Evolutionary conservation across 257 asterid genomes (phyloP), one percentile per base, ranked within the genome.

Genomic region (Solanum medicagineum): DNA sequence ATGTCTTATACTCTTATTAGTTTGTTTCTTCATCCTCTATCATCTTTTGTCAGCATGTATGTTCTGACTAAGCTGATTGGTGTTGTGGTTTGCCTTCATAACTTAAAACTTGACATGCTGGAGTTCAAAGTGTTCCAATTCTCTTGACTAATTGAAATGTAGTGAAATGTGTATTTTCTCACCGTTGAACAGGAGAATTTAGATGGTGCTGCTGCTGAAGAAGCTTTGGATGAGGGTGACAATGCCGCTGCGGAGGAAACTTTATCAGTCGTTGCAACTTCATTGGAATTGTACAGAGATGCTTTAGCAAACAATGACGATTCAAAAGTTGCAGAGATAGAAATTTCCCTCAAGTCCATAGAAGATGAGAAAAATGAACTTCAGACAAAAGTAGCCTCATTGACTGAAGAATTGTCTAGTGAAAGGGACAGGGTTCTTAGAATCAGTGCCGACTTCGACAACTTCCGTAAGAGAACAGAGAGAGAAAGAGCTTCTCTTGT

Each of bases 361-460:
- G 98, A 93, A 90, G 92, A 90, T 60, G 97, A 92, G 86, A 95
- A 92, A 87, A 26, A 29, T 84, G 89, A 89, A 55, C 96, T 94
- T 3, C 94, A 88, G 89, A 86, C 83, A 71, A 91, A 91, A 86
- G 90, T 95, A 56, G 90, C 87, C 44, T 55, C 86, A 22, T 66
- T 95, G 83, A 89, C 93, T 55, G 94, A 93, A 86, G 98, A 93
- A 60, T 75, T 95, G 32, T 91, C 96, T 9, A 65, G 3, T n/a
- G 98, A 91, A 88, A 93, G 56, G 92, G 94, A 84, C 8, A 90
- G 98, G 36, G 89, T 95, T 91, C 91, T 95, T 80, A 93, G 98
- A 80, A 91, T 93, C 22, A 90, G 97, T 88, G 98, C 98, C 2
- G 98, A 95, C 87, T 95, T 95, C 56, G 95, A 94, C 88, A 93